phyloP scores from a whole-genome alignment of 2,329 filamentous ascomycete species.

The Penicillium occitanis region DNA sequence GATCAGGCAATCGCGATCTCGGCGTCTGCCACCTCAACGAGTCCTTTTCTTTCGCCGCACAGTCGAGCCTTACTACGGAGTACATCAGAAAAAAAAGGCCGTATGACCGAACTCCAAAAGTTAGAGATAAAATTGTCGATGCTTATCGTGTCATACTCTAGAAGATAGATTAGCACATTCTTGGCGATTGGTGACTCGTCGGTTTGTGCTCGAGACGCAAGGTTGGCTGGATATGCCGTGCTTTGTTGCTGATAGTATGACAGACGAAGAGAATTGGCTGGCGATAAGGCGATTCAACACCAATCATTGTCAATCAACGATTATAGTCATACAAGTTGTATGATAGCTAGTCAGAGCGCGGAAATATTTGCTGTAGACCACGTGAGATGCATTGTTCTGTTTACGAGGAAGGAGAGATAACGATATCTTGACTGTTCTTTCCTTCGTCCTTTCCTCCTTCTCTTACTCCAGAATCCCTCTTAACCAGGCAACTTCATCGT shows the following conservation, averaged over 20 bases:
- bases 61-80: not conserved
- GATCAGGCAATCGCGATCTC: not conserved
- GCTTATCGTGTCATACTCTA: conserved; percentile 3
- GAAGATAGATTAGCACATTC: not conserved
- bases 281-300: not conserved
- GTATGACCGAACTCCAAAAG: not conserved
- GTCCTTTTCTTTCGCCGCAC: not conserved
- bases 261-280: conserved; percentile 12
- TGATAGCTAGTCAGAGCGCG: not conserved
- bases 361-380: not conserved
- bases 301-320: not conserved
- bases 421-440: not conserved
- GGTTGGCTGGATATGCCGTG: conserved; percentile 3
- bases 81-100: not conserved
- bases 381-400: not conserved
- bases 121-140: not conserved
- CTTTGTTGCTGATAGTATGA: not conserved
- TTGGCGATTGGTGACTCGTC: conserved; percentile 10
- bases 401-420: conserved; percentile 1
- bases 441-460: not conserved
- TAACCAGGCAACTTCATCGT: not conserved
- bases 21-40: not conserved
- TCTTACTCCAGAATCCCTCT: not conserved
- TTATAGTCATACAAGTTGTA: too few species aligned
- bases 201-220: conserved; percentile 1